Evolutionary conservation across 2,329 filamentous ascomycete genomes (phyloP).

Genomic region (Thielaviopsis euricoi): DNA sequence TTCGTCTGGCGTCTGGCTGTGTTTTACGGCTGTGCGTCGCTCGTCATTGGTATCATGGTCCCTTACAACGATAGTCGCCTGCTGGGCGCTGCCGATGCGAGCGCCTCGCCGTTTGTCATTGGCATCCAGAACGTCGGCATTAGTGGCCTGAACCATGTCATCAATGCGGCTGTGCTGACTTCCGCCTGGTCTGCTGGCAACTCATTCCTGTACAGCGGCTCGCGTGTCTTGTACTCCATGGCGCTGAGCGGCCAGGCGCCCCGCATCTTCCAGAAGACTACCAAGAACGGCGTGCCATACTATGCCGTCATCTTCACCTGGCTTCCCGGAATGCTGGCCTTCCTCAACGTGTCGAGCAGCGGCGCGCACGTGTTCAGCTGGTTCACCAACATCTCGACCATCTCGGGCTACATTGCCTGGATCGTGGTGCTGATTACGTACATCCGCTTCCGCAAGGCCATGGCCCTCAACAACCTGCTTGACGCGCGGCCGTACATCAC

Average conservation of each 20-base stretch:
- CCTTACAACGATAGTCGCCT: constrained; percentile 49
- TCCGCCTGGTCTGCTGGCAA: constrained; percentile 48
- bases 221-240: constrained; percentile 53
- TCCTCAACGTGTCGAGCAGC: constrained; percentile 48
- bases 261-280: constrained; percentile 40
- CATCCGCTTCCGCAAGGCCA: constrained; percentile 40
- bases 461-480: constrained; percentile 34
- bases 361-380: constrained; percentile 51
- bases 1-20: constrained; percentile 45
- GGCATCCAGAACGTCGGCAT: constrained; percentile 53
- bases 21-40: constrained; percentile 46
- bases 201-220: constrained; percentile 48
- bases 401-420: constrained; percentile 44
- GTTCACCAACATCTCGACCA: constrained; percentile 55
- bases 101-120: constrained; percentile 46
- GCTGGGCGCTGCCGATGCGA: constrained; percentile 39
- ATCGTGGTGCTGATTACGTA: constrained; percentile 41
- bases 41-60: constrained; percentile 44
- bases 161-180: constrained; percentile 52
- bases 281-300: constrained; percentile 43
- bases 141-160: constrained; percentile 42
- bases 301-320: constrained; percentile 35
- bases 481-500: constrained; percentile 35
- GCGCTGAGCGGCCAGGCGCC: constrained; percentile 52
- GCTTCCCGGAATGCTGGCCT: constrained; percentile 48